These are phyloP conservation scores for Annona squamosa DNA, from an alignment of 164 flowering plant genomes.

Conservation along the genomic window DNA sequence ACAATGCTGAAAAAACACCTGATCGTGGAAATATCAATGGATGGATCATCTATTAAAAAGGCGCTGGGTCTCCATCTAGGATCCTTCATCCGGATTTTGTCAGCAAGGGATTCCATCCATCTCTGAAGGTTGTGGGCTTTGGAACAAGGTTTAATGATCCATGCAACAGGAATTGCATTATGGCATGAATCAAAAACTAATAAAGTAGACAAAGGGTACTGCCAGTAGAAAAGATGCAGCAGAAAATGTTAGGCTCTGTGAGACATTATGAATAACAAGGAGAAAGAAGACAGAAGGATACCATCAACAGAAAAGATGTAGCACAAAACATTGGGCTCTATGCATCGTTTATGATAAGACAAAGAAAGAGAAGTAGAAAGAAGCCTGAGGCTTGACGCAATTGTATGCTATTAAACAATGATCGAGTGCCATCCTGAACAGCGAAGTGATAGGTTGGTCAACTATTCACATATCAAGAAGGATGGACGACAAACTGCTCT, in stretches of 20 bases:
- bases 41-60: constrained; percentile 41
- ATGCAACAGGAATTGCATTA: constrained; percentile 57
- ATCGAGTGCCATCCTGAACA: too few relatives aligned
- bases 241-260: not conserved
- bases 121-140: constrained; percentile 23
- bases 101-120: constrained; percentile 38
- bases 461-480: too few relatives aligned
- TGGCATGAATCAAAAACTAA: constrained; percentile 42
- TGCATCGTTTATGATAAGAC: not conserved
- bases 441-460: too few relatives aligned
- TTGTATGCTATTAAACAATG: too few relatives aligned
- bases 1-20: constrained; percentile 20
- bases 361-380: too few relatives aligned
- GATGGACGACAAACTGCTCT: too few relatives aligned
- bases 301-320: not conserved
- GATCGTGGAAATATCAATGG: constrained; percentile 25
- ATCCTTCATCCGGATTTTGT: constrained; percentile 33
- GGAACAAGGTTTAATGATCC: constrained; percentile 40
- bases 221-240: constrained; percentile 11
- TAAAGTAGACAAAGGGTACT: constrained; percentile 37
- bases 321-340: not conserved
- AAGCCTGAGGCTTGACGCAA: too few relatives aligned
- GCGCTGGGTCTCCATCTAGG: constrained; percentile 40
- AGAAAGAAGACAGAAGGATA: too few relatives aligned
- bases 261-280: not conserved